Evolutionary conservation across 306 rosid genomes (phyloP).

Genomic region (Astragalus membranaceus): DNA sequence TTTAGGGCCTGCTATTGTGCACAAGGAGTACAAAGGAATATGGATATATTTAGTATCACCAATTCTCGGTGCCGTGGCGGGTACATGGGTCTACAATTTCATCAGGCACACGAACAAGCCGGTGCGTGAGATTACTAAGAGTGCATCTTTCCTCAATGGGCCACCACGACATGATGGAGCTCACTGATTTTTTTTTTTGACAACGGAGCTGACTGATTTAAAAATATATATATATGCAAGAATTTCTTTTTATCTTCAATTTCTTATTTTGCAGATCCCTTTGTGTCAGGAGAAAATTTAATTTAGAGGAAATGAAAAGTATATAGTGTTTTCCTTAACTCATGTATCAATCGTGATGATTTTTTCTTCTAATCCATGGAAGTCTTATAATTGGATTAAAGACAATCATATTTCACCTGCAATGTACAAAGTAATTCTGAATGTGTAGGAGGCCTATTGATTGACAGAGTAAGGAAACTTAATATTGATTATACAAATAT

Average conservation of each 20-base stretch:
- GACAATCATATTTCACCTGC: too few species aligned
- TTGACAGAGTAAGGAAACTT: neutral
- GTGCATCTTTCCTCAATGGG: constrained; percentile 43
- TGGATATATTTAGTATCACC: constrained; percentile 56
- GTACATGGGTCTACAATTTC: constrained; percentile 53
- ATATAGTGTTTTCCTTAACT: neutral
- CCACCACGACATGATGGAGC: neutral
- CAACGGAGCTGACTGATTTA: constrained; percentile 20
- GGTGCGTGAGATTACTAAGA: constrained; percentile 48
- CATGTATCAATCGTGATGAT: neutral
- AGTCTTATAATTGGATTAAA: neutral
- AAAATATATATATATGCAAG: too few species aligned
- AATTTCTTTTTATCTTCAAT: neutral
- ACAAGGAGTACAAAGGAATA: constrained; percentile 24
- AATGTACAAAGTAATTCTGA: neutral
- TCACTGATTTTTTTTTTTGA: constrained; percentile 17
- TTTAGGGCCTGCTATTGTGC: constrained; percentile 61
- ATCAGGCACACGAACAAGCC: constrained; percentile 63
- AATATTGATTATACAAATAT: too few species aligned
- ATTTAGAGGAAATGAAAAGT: neutral
- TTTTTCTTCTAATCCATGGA: neutral
- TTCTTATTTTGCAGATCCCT: neutral
- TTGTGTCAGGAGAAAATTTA: neutral
- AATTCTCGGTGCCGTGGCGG: constrained; percentile 42
- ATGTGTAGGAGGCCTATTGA: neutral